phyloP scores from a whole-genome alignment of 208 protist species.

The Trypanosoma vivax region DNA sequence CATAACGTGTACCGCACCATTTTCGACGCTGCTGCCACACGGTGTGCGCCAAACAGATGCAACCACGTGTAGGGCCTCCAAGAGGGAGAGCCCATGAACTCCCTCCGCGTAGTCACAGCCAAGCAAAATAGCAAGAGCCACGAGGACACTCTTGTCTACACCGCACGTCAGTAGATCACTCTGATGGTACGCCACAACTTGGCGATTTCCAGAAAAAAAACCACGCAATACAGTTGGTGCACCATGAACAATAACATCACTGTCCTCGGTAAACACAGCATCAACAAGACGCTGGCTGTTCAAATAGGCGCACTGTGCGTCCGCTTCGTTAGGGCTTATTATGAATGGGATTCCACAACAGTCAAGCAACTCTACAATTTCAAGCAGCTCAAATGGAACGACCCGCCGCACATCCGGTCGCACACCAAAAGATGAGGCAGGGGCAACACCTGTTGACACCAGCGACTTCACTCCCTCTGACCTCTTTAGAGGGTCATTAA shows the following conservation, averaged over 20 bases:
- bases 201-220: slow-evolving; percentile 77
- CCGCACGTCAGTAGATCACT: slow-evolving; percentile 57
- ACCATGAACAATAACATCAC: slow-evolving; percentile 94
- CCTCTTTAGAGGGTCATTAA: neutral
- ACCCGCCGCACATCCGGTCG: neutral
- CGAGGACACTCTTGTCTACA: slow-evolving; percentile 74
- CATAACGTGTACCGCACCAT: slow-evolving; percentile 18
- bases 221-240: slow-evolving; percentile 86
- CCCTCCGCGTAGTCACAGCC: slow-evolving; percentile 95
- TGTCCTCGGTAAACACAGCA: slow-evolving; percentile 95
- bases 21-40: neutral
- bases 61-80: slow-evolving; percentile 54
- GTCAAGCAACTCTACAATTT: slow-evolving; percentile 71
- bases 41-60: slow-evolving; percentile 33
- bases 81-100: slow-evolving; percentile 78
- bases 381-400: slow-evolving; percentile 63
- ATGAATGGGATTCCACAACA: slow-evolving; percentile 85
- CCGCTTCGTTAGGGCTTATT: slow-evolving; percentile 85
- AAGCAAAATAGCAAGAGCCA: slow-evolving; percentile 88
- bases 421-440: neutral
- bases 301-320: slow-evolving; percentile 93
- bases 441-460: too few species aligned
- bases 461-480: neutral
- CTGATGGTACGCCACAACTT: slow-evolving; percentile 62
- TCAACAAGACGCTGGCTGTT: slow-evolving; percentile 72